phyloP scores from a whole-genome alignment of 2,329 filamentous ascomycete genomes.

The Cyanodermella asteris region DNA sequence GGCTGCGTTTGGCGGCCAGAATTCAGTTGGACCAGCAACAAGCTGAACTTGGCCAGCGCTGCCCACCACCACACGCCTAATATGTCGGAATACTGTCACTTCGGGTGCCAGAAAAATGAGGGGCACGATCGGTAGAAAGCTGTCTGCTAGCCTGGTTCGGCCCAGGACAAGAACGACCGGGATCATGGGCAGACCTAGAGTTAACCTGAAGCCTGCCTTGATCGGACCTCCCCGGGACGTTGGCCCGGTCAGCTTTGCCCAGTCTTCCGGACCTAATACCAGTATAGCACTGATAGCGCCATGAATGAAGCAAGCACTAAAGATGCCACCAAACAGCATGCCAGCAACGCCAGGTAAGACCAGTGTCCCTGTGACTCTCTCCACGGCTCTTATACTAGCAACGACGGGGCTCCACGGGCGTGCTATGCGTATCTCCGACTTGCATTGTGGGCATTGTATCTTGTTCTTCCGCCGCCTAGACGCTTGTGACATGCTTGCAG shows the following conservation, averaged over 20 bases:
- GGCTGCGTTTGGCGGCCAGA: conserved; percentile 44
- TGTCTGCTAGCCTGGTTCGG: conserved; percentile 40
- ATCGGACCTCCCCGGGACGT: conserved; percentile 14
- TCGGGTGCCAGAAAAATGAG: conserved; percentile 29
- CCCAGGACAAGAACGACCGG: conserved; percentile 46
- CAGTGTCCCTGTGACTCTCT: conserved; percentile 33
- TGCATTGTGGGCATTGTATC: conserved; percentile 76
- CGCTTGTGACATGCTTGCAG: too few species aligned
- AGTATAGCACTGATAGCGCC: conserved; percentile 42
- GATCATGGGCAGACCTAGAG: conserved; percentile 45
- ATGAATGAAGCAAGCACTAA: conserved; percentile 31
- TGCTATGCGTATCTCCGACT: conserved; percentile 53
- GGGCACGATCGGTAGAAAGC: conserved; percentile 39
- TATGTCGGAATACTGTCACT: too few species aligned
- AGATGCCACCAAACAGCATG: conserved; percentile 23
- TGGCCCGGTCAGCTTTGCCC: conserved; percentile 28
- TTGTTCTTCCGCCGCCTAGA: conserved; percentile 30
- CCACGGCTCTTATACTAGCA: conserved; percentile 37
- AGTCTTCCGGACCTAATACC: conserved; percentile 43
- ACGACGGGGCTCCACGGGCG: conserved; percentile 56
- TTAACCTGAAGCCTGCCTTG: conserved; percentile 25
- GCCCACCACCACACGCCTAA: conserved; percentile 11
- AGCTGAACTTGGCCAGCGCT: too few species aligned
- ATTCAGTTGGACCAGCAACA: conserved; percentile 24
- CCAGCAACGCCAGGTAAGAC: conserved; percentile 42